Conservation (phyloP, 2,329 filamentous ascomycete genomes). For the Zalaria obscura region DNA sequence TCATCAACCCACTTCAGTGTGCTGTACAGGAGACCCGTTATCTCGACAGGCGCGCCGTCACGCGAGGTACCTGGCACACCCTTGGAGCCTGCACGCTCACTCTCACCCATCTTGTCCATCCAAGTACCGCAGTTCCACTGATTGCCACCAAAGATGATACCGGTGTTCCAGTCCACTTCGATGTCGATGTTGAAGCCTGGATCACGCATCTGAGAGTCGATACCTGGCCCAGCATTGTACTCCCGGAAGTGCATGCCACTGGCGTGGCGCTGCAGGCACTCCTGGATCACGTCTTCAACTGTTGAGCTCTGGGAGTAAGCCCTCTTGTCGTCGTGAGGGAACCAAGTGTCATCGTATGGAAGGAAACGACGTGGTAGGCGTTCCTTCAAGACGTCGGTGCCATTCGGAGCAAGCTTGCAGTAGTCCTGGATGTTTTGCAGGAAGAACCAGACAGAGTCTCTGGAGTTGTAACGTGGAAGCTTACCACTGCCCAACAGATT, state of each 20-base stretch:
- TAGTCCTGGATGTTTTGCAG: slow-evolving; percentile 94
- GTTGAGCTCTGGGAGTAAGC: slow-evolving; percentile 78
- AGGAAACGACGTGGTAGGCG: slow-evolving; percentile 74
- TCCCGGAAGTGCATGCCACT: slow-evolving; percentile 83
- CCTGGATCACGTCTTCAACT: slow-evolving; percentile 80
- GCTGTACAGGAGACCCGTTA: slow-evolving; percentile 87
- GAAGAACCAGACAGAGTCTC: slow-evolving; percentile 97
- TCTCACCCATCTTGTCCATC: slow-evolving; percentile 99
- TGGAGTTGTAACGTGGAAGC: slow-evolving; percentile 81
- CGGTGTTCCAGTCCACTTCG: slow-evolving; percentile 78
- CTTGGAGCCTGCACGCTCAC: slow-evolving; percentile 76
- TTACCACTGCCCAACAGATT: slow-evolving; percentile 81
- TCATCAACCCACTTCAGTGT: slow-evolving; percentile 65
- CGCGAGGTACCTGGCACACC: slow-evolving; percentile 91
- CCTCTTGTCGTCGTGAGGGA: slow-evolving; percentile 62
- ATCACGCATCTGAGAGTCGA: slow-evolving; percentile 86
- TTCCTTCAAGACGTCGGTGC: slow-evolving; percentile 57
- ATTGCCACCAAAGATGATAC: slow-evolving; percentile 86
- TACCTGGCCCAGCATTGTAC: slow-evolving; percentile 75
- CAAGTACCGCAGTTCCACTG: slow-evolving; percentile 94
- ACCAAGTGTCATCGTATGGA: slow-evolving; percentile 94
- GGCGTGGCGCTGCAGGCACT: slow-evolving; percentile 84
- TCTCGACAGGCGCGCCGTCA: slow-evolving; percentile 89
- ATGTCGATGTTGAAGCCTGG: slow-evolving; percentile 89
- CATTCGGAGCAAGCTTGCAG: slow-evolving; percentile 64